Percentiles rank a stretch among this genome's conserved stretches.
Conservation (phyloP, 305 asterid species). For the Euphrasia arctica region DNA sequence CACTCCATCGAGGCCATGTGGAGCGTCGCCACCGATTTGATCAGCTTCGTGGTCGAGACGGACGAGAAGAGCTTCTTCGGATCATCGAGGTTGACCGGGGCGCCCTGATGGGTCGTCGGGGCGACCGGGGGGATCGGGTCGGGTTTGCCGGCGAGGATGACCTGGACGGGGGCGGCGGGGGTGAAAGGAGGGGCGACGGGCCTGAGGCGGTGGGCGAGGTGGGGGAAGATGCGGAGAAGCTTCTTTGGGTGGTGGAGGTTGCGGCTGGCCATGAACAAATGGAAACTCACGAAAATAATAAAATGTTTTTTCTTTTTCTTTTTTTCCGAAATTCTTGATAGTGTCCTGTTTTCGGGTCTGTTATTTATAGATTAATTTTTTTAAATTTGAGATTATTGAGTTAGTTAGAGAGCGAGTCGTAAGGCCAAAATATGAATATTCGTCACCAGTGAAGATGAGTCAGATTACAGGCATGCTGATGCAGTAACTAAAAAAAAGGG, state of each 20-base stretch:
- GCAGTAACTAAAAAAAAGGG: no score
- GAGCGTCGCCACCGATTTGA: slow-evolving; percentile 45
- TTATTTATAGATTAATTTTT: not conserved
- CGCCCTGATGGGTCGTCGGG: not conserved
- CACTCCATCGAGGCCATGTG: slow-evolving; percentile 41
- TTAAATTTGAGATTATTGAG: not conserved
- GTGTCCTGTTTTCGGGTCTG: not conserved
- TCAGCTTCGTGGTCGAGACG: slow-evolving; percentile 42
- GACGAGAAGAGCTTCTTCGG: slow-evolving; percentile 43
- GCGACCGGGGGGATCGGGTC: not conserved
- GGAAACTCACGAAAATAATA: not conserved
- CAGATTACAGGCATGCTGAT: no score
- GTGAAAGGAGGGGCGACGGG: slow-evolving; percentile 26
- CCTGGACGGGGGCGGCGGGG: slow-evolving; percentile 24
- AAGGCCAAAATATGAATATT: not conserved
- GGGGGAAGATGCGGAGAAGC: slow-evolving; percentile 27
- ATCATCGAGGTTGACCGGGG: slow-evolving; percentile 38
- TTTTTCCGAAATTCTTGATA: not conserved
- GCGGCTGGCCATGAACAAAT: slow-evolving; percentile 41
- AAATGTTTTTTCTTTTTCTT: no score
- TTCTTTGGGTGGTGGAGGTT: slow-evolving; percentile 26
- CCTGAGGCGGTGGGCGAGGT: slow-evolving; percentile 32
- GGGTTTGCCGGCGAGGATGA: not conserved
- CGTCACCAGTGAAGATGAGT: no score
- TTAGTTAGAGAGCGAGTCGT: not conserved